phyloP scores from a whole-genome alignment of 1,284 basidiomycete genomes.

The Ceratobasidium sp. region DNA sequence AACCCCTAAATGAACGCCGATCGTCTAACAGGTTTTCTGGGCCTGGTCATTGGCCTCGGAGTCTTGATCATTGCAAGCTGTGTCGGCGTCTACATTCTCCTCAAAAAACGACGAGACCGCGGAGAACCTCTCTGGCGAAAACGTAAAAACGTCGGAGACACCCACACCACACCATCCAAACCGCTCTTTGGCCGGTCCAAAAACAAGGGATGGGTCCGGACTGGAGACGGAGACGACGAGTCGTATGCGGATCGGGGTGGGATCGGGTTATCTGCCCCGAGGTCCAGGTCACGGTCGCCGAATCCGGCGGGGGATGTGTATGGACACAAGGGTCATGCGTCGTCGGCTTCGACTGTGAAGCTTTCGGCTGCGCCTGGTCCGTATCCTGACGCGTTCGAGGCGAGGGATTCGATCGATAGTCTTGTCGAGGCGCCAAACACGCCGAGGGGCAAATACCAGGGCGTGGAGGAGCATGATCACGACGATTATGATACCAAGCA shows the following conservation, averaged over 20 bases:
- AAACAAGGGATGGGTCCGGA: conserved; percentile 37
- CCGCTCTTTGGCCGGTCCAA: conserved; percentile 12
- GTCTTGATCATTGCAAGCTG: conserved; percentile 41
- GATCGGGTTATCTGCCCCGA: conserved; percentile 33
- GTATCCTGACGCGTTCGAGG: conserved; percentile 39
- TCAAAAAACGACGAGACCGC: conserved; percentile 39
- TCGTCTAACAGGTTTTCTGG: conserved; percentile 37
- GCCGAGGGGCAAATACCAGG: conserved; percentile 18
- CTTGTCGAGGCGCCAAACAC: conserved; percentile 39
- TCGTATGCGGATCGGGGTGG: conserved; percentile 18
- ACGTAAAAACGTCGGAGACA: conserved; percentile 6
- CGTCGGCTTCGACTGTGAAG: conserved; percentile 24
- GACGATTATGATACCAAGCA: conserved; percentile 21
- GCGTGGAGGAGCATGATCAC: conserved; percentile 17
- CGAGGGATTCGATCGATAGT: conserved; percentile 40
- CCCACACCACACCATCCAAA: conserved; percentile 6
- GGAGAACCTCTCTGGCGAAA: conserved; percentile 38
- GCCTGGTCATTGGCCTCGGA: conserved; percentile 41
- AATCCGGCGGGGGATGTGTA: conserved; percentile 34
- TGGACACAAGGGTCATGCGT: conserved; percentile 26
- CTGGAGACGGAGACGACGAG: conserved; percentile 36
- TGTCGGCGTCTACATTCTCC: conserved; percentile 37
- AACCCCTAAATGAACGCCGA: neutral
- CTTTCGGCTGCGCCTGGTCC: conserved; percentile 34
- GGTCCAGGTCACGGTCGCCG: conserved; percentile 38